These are phyloP conservation scores for Earliella scabrosa DNA, from an alignment of 1,284 basidiomycete species.

Conservation along the genomic window DNA sequence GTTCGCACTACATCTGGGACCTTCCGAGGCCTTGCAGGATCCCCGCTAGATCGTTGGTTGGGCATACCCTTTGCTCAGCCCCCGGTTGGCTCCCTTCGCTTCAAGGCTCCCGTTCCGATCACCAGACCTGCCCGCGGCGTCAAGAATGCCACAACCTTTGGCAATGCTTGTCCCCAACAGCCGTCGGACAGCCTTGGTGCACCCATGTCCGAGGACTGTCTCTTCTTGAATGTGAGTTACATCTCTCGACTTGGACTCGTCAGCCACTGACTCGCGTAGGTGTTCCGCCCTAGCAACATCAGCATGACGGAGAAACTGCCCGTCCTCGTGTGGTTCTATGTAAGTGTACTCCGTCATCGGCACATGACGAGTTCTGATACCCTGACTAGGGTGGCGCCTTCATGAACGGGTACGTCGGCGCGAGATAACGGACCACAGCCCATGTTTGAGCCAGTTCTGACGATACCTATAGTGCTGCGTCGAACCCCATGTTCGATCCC, in stretches of 20 bases:
- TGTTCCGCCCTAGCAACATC: constrained; percentile 19
- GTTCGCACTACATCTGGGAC: constrained; percentile 46
- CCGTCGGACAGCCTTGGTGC: constrained; percentile 46
- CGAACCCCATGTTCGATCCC: constrained; percentile 45
- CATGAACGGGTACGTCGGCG: constrained; percentile 43
- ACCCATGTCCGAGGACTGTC: constrained; percentile 56
- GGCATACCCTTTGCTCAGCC: constrained; percentile 72
- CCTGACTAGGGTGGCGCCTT: constrained; percentile 52
- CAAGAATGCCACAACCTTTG: constrained; percentile 53
- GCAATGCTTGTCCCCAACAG: constrained; percentile 61
- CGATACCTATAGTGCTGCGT: constrained; percentile 43
- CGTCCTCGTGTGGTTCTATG: constrained; percentile 24
- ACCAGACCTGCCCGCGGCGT: constrained; percentile 35
- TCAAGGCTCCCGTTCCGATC: constrained; percentile 63
- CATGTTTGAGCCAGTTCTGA: background rate
- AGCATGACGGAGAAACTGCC: constrained; percentile 13
- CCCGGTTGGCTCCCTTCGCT: constrained; percentile 57
- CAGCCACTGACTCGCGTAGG: background rate
- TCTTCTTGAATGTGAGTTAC: constrained; percentile 52
- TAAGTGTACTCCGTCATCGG: background rate
- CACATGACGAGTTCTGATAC: background rate
- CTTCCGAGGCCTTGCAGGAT: constrained; percentile 48
- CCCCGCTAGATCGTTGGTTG: constrained; percentile 55
- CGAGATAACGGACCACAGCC: background rate
- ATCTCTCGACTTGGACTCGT: background rate